phyloP scores from a whole-genome alignment of 257 asterid species.

The Leonotis leonurus region DNA sequence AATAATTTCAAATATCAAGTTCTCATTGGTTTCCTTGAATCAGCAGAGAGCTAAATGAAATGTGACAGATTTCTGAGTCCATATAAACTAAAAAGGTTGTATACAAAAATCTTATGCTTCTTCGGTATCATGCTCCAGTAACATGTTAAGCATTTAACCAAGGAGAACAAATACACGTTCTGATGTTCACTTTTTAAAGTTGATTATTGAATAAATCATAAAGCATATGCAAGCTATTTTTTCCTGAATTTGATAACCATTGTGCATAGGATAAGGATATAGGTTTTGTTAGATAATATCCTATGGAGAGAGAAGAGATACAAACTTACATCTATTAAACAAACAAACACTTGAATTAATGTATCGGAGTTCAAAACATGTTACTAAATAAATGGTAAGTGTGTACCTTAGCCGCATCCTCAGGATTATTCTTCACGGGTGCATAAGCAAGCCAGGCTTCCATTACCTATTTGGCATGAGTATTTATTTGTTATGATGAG shows the following conservation, averaged over 20 bases:
- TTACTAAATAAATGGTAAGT: neutral
- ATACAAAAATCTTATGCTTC: neutral
- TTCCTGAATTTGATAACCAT: neutral
- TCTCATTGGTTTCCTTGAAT: neutral
- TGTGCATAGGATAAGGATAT: neutral
- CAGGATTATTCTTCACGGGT: conserved; percentile 98
- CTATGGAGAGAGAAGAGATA: neutral
- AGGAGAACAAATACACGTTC: neutral
- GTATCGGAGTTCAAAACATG: neutral
- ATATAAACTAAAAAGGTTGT: neutral
- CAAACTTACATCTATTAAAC: neutral
- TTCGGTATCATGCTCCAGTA: neutral
- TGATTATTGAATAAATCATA: neutral
- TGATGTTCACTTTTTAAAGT: neutral
- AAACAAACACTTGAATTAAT: neutral
- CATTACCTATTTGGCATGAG: conserved; percentile 47
- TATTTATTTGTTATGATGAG: neutral
- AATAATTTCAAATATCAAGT: neutral
- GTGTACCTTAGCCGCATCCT: conserved; percentile 91
- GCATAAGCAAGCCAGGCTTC: conserved; percentile 98
- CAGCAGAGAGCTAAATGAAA: neutral
- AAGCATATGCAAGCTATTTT: neutral
- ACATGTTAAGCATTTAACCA: neutral
- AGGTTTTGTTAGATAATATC: neutral
- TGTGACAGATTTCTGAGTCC: neutral